A percentile compares a stretch with the other conserved stretches of the same genome.
phyloP scores from a whole-genome alignment of 148 eudicot genomes.

The Oxyria digyna region DNA sequence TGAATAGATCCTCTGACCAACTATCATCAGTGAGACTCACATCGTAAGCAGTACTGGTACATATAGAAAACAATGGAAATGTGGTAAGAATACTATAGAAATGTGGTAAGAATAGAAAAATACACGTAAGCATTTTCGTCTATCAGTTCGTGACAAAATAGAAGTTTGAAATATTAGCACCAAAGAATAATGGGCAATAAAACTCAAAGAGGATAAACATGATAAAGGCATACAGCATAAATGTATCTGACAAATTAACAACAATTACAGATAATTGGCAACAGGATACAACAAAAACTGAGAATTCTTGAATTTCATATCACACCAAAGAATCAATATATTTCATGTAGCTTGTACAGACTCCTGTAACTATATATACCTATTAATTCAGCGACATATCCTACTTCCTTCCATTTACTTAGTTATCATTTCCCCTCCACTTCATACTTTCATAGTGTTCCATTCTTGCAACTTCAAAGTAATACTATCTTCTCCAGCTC shows the following conservation, averaged over 20 bases:
- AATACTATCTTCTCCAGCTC: neutral
- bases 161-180: neutral
- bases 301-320: neutral
- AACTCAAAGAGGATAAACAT: neutral
- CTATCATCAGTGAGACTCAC: slow-evolving; percentile 39
- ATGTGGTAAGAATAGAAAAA: neutral
- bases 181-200: neutral
- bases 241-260: neutral
- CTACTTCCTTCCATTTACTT: neutral
- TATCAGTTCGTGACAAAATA: neutral
- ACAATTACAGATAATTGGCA: neutral
- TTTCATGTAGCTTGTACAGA: neutral
- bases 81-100: neutral
- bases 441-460: neutral
- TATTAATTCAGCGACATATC: neutral
- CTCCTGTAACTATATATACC: neutral
- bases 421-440: neutral
- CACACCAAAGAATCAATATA: neutral
- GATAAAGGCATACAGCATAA: neutral
- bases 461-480: neutral
- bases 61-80: neutral
- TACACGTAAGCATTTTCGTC: neutral
- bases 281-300: neutral
- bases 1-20: slow-evolving; percentile 40
- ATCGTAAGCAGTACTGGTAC: slow-evolving; percentile 40